Conservation (phyloP, 78 protist species). For the Bodo saltans region DNA sequence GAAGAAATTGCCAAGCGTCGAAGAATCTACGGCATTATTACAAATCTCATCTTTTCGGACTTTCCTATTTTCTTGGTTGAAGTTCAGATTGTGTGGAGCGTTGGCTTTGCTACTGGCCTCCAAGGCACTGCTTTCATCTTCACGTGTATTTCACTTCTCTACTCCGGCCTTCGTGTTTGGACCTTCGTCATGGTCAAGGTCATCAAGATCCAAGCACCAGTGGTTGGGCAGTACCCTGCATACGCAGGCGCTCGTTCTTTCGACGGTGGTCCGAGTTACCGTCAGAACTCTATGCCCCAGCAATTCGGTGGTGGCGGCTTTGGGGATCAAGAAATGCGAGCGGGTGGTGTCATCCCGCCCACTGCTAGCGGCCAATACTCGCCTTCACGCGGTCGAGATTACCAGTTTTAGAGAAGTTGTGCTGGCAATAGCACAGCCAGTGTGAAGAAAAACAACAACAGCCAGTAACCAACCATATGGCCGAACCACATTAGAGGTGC, state of each 20-base stretch:
- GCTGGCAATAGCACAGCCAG: too few species aligned
- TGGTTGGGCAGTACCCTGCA: neutral
- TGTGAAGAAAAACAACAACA: too few species aligned
- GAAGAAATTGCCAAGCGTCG: neutral
- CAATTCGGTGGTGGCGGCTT: too few species aligned
- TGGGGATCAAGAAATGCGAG: too few species aligned
- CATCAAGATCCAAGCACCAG: slow-evolving; percentile 1
- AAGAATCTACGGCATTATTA: neutral
- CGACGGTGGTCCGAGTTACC: too few species aligned
- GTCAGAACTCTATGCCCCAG: too few species aligned
- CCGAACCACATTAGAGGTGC: too few species aligned
- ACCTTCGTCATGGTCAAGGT: neutral
- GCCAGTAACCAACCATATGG: too few species aligned
- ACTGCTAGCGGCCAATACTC: too few species aligned
- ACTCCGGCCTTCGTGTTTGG: slow-evolving; percentile 19
- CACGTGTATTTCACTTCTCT: neutral
- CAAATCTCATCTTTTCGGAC: slow-evolving; percentile 20
- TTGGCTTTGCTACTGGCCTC: neutral
- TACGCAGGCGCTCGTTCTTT: neutral
- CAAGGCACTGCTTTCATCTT: neutral
- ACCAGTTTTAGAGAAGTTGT: too few species aligned
- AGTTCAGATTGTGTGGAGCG: neutral
- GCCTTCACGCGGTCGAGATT: too few species aligned
- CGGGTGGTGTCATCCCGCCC: too few species aligned
- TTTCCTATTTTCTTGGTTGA: slow-evolving; percentile 15